Conservation (phyloP, 2,329 filamentous ascomycete genomes). For the Diaporthe capsici region DNA sequence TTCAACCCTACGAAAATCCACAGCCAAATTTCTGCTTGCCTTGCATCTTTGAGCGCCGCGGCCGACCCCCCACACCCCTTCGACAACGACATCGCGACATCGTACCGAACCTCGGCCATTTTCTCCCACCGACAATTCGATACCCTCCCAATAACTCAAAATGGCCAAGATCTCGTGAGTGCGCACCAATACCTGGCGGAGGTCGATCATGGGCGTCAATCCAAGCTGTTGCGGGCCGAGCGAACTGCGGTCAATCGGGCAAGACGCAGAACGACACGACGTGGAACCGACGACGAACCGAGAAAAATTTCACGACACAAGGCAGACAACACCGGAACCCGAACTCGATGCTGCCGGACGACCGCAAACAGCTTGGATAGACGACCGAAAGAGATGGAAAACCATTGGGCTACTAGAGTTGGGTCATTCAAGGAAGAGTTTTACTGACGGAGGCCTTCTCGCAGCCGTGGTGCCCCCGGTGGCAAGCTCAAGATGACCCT, state of each 20-base stretch:
- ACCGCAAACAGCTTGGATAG: constrained; percentile 30
- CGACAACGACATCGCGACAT: constrained; percentile 38
- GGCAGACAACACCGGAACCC: not conserved
- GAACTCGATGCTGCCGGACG: not conserved
- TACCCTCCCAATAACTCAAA: constrained; percentile 40
- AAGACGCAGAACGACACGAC: constrained; percentile 10
- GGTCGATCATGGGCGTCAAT: constrained; percentile 27
- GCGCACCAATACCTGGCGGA: not conserved
- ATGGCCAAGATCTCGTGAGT: constrained; percentile 45
- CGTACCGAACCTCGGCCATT: constrained; percentile 41
- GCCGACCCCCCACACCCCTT: constrained; percentile 31
- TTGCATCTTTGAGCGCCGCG: not conserved
- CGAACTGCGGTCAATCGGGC: not conserved
- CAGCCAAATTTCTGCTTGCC: constrained; percentile 40
- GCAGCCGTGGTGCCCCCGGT: constrained; percentile 90
- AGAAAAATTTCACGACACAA: constrained; percentile 13
- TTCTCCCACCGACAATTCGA: constrained; percentile 39
- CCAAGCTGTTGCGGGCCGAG: constrained; percentile 37
- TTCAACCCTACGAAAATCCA: constrained; percentile 29
- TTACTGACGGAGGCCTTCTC: constrained; percentile 52
- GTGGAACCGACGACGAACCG: not conserved
- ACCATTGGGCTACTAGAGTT: not conserved
- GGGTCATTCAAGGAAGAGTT: not conserved
- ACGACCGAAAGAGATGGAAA: constrained; percentile 31
- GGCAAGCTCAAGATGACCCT: constrained; percentile 99